Conservation (phyloP, 768 basidiomycete genomes). For the Chalciporus piperatus region DNA sequence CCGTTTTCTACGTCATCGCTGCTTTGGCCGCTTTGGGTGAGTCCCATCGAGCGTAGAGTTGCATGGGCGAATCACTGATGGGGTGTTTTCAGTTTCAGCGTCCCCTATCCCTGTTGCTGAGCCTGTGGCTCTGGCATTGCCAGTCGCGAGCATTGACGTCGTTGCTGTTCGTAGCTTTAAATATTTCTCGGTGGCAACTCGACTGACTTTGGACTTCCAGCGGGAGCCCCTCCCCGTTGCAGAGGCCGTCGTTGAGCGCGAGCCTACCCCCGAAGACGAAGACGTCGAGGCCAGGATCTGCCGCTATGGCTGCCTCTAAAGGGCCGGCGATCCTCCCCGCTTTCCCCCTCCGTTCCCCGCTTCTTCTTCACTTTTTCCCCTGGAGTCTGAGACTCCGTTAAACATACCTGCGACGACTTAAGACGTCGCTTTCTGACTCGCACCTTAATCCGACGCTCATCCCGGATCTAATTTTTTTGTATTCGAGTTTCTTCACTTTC, state of each 20-base stretch:
- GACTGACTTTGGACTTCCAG: not conserved
- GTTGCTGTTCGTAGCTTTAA: not conserved
- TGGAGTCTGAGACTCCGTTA: not conserved
- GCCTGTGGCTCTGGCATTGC: conserved; percentile 3
- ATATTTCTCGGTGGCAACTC: not conserved
- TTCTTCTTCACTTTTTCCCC: not conserved
- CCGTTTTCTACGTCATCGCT: conserved; percentile 29
- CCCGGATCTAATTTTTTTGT: conserved; percentile 3
- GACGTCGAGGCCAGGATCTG: conserved; percentile 17
- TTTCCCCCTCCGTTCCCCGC: not conserved
- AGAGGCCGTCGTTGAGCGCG: conserved; percentile 3
- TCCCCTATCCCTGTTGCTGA: conserved; percentile 25
- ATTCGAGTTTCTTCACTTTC: not conserved
- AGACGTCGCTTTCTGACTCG: not conserved
- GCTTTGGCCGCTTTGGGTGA: conserved; percentile 24
- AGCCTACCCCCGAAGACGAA: conserved; percentile 12
- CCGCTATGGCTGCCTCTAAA: conserved; percentile 14
- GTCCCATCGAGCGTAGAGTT: not conserved
- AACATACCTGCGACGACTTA: conserved; percentile 3
- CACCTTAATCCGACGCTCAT: not conserved
- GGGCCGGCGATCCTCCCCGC: not conserved
- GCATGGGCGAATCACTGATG: not conserved
- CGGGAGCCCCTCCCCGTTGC: conserved; percentile 8
- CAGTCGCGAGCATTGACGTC: conserved; percentile 3
- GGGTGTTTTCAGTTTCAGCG: conserved; percentile 17